Conservation (phyloP, 495 filamentous ascomycete species). For the Xylaria venustula region DNA sequence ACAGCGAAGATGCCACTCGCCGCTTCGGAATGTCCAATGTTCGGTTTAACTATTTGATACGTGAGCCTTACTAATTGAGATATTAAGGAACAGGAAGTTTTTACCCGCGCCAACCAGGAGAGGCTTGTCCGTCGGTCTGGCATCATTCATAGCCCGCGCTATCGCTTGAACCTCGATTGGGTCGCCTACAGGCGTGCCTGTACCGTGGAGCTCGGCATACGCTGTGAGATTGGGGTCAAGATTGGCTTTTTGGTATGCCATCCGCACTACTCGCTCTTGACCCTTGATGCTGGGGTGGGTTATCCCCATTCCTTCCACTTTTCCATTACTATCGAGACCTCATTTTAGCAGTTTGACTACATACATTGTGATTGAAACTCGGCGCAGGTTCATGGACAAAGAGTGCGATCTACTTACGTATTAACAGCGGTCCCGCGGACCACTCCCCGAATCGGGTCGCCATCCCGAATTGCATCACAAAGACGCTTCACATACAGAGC, state of each 20-base stretch:
- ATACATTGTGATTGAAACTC: not conserved
- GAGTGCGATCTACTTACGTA: constrained; percentile 35
- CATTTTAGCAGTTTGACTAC: not conserved
- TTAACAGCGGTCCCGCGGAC: constrained; percentile 59
- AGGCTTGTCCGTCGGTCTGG: constrained; percentile 28
- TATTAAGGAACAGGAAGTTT: not conserved
- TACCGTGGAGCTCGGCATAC: constrained; percentile 45
- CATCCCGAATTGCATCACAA: constrained; percentile 50
- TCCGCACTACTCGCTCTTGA: constrained; percentile 54
- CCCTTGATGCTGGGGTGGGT: constrained; percentile 55
- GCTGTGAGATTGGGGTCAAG: constrained; percentile 30
- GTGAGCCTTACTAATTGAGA: not conserved
- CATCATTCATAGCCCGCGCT: constrained; percentile 36
- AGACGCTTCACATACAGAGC: constrained; percentile 59
- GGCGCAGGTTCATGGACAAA: not conserved
- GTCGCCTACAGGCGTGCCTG: constrained; percentile 51
- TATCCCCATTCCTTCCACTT: constrained; percentile 49
- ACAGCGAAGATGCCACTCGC: constrained; percentile 48
- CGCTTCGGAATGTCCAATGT: constrained; percentile 43
- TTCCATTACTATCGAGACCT: constrained; percentile 42
- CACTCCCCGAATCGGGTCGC: constrained; percentile 58
- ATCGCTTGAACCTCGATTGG: constrained; percentile 46
- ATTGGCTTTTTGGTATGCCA: constrained; percentile 44
- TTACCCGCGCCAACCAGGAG: constrained; percentile 54
- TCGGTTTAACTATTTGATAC: constrained; percentile 35